phyloP scores from a whole-genome alignment of 2,329 filamentous ascomycete genomes.

The Pseudocercospora musae region DNA sequence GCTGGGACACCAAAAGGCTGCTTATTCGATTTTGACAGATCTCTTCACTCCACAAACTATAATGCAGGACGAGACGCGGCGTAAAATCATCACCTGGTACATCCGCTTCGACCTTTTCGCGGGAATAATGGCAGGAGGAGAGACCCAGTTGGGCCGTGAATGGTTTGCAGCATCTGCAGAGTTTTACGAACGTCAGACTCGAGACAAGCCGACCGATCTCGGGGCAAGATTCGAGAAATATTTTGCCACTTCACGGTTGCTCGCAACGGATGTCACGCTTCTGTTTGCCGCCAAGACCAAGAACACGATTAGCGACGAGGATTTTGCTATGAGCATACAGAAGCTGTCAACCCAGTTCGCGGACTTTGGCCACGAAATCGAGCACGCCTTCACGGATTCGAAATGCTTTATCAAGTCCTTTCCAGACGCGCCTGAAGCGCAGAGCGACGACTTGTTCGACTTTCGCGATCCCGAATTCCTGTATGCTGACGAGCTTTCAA shows the following conservation, averaged over 20 bases:
- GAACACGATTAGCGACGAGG: conserved; percentile 61
- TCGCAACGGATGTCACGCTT: conserved; percentile 76
- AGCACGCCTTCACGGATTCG: conserved; percentile 60
- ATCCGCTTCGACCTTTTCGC: conserved; percentile 81
- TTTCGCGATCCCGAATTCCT: conserved; percentile 69
- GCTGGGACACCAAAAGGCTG: conserved; percentile 87
- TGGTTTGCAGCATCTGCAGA: conserved; percentile 70
- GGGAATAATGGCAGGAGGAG: conserved; percentile 75
- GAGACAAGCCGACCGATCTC: conserved; percentile 60
- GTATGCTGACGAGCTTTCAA: conserved; percentile 67
- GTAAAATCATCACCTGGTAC: conserved; percentile 84
- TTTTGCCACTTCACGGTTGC: conserved; percentile 64
- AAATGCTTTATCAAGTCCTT: conserved; percentile 64
- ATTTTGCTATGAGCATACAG: conserved; percentile 61
- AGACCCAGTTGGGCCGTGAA: conserved; percentile 67
- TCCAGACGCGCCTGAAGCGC: conserved; percentile 47
- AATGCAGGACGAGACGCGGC: conserved; percentile 65
- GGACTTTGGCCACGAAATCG: conserved; percentile 47
- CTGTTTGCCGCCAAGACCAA: conserved; percentile 68
- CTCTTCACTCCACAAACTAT: conserved; percentile 75
- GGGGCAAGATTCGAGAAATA: conserved; percentile 61
- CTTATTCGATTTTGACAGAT: conserved; percentile 72
- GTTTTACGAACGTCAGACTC: conserved; percentile 59
- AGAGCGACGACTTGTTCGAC: conserved; percentile 65
- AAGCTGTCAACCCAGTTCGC: conserved; percentile 51